These are phyloP conservation scores for Tuber melanosporum DNA, from an alignment of 495 filamentous ascomycete genomes.

Conservation along the genomic window DNA sequence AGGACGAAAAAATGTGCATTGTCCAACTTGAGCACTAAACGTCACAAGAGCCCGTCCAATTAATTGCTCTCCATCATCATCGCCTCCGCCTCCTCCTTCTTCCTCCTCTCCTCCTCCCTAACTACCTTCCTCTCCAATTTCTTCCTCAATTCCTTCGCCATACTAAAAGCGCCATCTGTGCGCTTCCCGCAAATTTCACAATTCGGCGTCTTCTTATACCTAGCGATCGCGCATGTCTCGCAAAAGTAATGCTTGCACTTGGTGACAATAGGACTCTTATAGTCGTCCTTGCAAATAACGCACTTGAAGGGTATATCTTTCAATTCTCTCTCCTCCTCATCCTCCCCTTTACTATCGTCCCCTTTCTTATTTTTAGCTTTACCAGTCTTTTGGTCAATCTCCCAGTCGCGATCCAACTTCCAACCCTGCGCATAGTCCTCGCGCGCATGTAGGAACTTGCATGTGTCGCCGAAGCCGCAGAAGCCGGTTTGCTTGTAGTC, in stretches of 20 bases:
- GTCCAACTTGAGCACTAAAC: background rate
- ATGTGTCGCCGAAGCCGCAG: conserved; percentile 74
- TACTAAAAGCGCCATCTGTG: conserved; percentile 85
- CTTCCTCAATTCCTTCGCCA: conserved; percentile 72
- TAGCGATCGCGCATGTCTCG: conserved; percentile 72
- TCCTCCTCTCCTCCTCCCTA: conserved; percentile 57
- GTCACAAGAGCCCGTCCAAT: conserved; percentile 4
- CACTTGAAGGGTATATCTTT: conserved; percentile 94
- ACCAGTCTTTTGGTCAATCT: conserved; percentile 71
- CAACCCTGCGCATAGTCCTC: conserved; percentile 90
- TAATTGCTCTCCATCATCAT: conserved; percentile 51
- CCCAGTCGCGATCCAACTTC: conserved; percentile 94
- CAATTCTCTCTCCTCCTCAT: conserved; percentile 67
- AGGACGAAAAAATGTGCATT: background rate
- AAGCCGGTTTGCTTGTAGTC: conserved; percentile 88
- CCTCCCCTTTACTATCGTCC: conserved; percentile 50
- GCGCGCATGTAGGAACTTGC: conserved; percentile 80
- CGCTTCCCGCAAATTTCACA: conserved; percentile 81
- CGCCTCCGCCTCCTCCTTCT: conserved; percentile 63
- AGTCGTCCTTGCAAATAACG: conserved; percentile 76
- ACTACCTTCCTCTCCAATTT: conserved; percentile 78
- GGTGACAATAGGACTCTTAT: conserved; percentile 76
- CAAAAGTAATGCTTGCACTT: conserved; percentile 96
- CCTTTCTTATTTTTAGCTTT: conserved; percentile 50
- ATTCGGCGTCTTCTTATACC: conserved; percentile 69